These are phyloP conservation scores for Asterella californica DNA, from an alignment of 225 moss, liverwort and hornwort species.

Conservation along the genomic window DNA sequence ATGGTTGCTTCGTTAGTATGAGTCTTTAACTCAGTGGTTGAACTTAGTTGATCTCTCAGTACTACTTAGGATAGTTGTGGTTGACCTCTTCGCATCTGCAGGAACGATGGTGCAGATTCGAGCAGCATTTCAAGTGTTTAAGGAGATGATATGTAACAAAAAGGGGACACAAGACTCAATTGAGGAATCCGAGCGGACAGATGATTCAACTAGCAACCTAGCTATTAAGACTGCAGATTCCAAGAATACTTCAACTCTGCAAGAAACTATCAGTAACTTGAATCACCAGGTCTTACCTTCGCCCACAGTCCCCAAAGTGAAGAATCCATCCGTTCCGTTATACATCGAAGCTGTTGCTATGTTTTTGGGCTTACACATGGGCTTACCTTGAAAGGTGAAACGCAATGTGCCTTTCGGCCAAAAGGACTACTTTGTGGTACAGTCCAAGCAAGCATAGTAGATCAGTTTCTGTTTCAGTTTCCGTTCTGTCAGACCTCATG, in stretches of 20 bases:
- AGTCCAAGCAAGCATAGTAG: neutral
- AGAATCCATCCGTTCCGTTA: neutral
- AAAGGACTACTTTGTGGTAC: neutral
- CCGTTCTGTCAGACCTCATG: too few species aligned
- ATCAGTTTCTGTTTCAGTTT: neutral
- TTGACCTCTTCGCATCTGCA: conserved; percentile 17
- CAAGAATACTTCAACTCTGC: conserved; percentile 24
- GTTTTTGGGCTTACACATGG: neutral
- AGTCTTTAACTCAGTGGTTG: neutral
- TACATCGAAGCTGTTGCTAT: neutral
- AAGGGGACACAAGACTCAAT: neutral
- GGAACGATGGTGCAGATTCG: conserved; percentile 57
- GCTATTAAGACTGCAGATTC: conserved; percentile 11
- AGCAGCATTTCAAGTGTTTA: conserved; percentile 68
- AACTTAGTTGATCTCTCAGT: neutral
- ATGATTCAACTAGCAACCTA: neutral
- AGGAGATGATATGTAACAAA: conserved; percentile 50
- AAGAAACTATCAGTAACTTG: conserved; percentile 48
- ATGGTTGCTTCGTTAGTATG: neutral
- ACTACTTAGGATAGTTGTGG: neutral
- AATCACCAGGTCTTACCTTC: conserved; percentile 53
- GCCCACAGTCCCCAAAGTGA: neutral
- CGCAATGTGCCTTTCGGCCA: neutral
- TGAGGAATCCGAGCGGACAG: neutral
- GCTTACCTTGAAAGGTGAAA: neutral